Conservation (phyloP, 1,139 yeast species). For the Hemisphaericaspora xylanilytica region DNA sequence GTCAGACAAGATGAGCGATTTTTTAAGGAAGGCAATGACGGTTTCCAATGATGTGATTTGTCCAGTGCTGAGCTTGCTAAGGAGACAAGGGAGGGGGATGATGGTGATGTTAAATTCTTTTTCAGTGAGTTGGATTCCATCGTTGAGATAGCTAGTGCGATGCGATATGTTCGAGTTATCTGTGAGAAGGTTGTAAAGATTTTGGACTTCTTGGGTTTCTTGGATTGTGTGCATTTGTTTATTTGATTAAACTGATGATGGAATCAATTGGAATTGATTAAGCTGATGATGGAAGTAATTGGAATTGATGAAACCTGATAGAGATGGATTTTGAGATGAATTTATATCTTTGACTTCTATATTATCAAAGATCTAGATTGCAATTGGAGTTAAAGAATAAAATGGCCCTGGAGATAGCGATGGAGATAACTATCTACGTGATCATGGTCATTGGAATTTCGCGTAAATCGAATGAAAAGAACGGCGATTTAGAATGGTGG, state of each 20-base stretch:
- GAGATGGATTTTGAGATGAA: background rate
- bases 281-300: background rate
- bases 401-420: too few relatives aligned
- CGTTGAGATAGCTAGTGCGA: slow-evolving; percentile 2
- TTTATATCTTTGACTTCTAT: background rate
- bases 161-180: background rate
- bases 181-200: background rate
- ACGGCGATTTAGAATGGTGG: background rate
- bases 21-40: slow-evolving; percentile 16
- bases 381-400: too few relatives aligned
- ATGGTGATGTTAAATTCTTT: slow-evolving; percentile 39
- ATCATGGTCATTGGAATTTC: too few relatives aligned
- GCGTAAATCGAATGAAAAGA: background rate
- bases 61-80: slow-evolving; percentile 11
- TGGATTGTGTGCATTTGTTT: background rate
- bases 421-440: too few relatives aligned
- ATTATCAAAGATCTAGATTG: too few relatives aligned
- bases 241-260: background rate
- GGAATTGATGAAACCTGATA: too few relatives aligned
- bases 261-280: background rate
- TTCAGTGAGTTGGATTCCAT: slow-evolving; percentile 8
- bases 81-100: slow-evolving; percentile 5
- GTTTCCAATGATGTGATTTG: slow-evolving; percentile 13
- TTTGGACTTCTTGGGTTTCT: background rate
- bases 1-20: slow-evolving; percentile 21